Base-by-base conservation (phyloP, 2,329 filamentous ascomycete species). In the Aspergillus jensenii region DNA sequence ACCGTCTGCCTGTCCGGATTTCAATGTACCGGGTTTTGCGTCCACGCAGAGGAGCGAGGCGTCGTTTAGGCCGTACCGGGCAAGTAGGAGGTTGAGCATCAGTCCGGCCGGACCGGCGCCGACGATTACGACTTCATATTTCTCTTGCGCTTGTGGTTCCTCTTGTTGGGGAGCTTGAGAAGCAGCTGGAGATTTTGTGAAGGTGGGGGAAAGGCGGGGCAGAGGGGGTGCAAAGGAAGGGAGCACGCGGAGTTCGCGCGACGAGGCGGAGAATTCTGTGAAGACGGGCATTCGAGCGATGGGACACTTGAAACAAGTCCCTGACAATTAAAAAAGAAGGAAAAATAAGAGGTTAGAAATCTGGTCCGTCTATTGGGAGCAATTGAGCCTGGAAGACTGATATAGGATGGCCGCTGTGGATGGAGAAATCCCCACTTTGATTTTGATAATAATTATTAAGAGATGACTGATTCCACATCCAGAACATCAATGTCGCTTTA, bases 71-170 rank as follows among this genome's bases (percentile, higher is more conserved):
- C 78, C 78, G 56, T 78, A 78, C 27, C 77, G 75, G 7, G 78
- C 73, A 19, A 81, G 71, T 9, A 78, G 69, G 2, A 79, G 62
- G 19, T 71, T 66, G 7, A 78, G 67, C 65, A 79, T 75, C 1
- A 79, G 67, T 3, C 78, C 78, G 9, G 77, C 74, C 1, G 78
- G 78, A 9, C 78, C 77, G 35, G 74, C 76, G 43, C 78, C 77
- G 11, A 73, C 70, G 12, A 79, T 64, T 2, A 79, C 67, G 2
- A 79, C 76, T 61, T 79, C 77, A 65, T 78, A 78, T 55, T 66
- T 72, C 40, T 74, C 74, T 4, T 17, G 45, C n/a, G 25, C 14
- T 8, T n/a, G 41, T 11, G 45, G 8, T n/a, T 59, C 27, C 3
- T 31, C 35, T 3, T 19, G 39, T 19, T 60, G 33, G 58, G 58